Evolutionary conservation across 164 flowering plant genomes (phyloP).

Genomic region (Macadamia integrifolia): DNA sequence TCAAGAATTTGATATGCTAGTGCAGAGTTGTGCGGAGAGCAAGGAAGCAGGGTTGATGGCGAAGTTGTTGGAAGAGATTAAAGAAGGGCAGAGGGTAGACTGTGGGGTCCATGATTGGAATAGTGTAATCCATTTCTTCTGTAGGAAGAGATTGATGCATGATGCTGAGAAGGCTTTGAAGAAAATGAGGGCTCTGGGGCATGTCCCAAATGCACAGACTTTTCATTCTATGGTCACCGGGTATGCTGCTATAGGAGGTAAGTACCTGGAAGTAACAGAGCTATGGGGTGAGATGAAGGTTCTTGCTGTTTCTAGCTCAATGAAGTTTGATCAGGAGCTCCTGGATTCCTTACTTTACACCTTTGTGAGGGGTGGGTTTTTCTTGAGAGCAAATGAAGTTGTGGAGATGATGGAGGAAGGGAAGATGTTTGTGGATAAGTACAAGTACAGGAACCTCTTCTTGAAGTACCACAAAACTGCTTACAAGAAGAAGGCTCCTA

Average conservation of each 20-base stretch:
- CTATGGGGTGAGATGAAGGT: slow-evolving; percentile 97
- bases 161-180: slow-evolving; percentile 96
- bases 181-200: slow-evolving; percentile 87
- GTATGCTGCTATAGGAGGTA: slow-evolving; percentile 87
- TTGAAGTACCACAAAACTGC: slow-evolving; percentile 84
- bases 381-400: slow-evolving; percentile 84
- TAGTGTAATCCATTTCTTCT: slow-evolving; percentile 83
- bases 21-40: slow-evolving; percentile 42
- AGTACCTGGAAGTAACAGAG: slow-evolving; percentile 78
- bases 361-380: slow-evolving; percentile 94
- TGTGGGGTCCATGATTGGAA: slow-evolving; percentile 95
- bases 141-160: slow-evolving; percentile 83
- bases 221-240: slow-evolving; percentile 93
- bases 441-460: slow-evolving; percentile 74
- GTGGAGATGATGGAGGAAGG: slow-evolving; percentile 78
- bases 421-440: slow-evolving; percentile 83
- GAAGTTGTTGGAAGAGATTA: slow-evolving; percentile 77
- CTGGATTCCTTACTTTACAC: slow-evolving; percentile 82
- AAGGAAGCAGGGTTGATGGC: slow-evolving; percentile 63
- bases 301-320: slow-evolving; percentile 43
- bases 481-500: slow-evolving; percentile 74
- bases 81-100: slow-evolving; percentile 65
- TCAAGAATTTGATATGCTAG: slow-evolving; percentile 52
- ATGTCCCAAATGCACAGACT: slow-evolving; percentile 85
- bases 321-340: slow-evolving; percentile 90